Base-by-base conservation (phyloP, 2,329 filamentous ascomycete genomes). In the Xylariaceae sp. region DNA sequence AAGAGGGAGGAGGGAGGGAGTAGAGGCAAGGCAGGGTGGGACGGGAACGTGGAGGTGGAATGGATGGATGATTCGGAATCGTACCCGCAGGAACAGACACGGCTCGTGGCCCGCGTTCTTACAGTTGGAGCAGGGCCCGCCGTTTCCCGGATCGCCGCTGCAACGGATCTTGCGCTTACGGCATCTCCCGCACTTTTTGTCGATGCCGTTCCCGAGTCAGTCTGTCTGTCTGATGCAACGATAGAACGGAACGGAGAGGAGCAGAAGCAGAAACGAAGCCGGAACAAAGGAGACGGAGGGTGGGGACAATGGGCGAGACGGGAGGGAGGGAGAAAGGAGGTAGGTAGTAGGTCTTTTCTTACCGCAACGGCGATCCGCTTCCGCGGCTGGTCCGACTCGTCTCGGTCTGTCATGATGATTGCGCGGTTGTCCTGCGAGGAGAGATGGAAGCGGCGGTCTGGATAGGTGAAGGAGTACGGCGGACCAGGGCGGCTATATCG, bases 91-190 rank as follows among this genome's bases (percentile, higher is more conserved):
- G 70, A 96, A 97, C 59, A 87, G 83, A 72, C 93, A 97, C 4
- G 81, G 77, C 18, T 87, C 83, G 30, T 82, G 77, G 10, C 88
- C 88, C 55, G 92, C 88, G 62, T 80, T 85, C 68, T 85, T 88
- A 78, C 93, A 97, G 73, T 92, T 96, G 9, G 82, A 79, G 74
- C 93, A 97, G n/a, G 87, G 86, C 45, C 79, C 76, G n/a, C 88
- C 88, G 68, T 88, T 84, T 37, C 88, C 89, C 39, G 82, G 80
- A 71, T 96, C 91, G 49, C 93, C 93, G 69, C 89, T 96, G 77
- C 93, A 97, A 67, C 90, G 88, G 68, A 97, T 97, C 79, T 97
- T 97, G 60, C 93, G 85, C 76, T 93, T 92, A 61, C 93, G 86
- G 75, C 93, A 97, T 66, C 93, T 86, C 41, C 86, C 85, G 73